phyloP scores from a whole-genome alignment of 768 basidiomycete genomes.

The Boletus vermiculosoides region DNA sequence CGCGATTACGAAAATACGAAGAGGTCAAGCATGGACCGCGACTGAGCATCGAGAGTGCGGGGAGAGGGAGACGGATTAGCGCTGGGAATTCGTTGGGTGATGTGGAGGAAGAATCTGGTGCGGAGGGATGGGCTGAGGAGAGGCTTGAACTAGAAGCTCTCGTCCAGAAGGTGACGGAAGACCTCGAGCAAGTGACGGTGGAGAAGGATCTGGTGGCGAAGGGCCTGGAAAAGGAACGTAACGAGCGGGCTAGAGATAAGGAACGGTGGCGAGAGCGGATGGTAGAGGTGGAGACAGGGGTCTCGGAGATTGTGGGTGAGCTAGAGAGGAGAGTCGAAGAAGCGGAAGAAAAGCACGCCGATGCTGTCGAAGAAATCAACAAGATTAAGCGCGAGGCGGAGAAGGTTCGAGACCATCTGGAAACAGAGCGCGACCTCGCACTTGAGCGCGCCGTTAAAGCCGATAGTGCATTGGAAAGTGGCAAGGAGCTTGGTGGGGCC shows the following conservation, averaged over 20 bases:
- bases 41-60: slow-evolving; percentile 29
- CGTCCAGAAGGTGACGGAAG: slow-evolving; percentile 36
- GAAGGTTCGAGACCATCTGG: slow-evolving; percentile 42
- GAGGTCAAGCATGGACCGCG: slow-evolving; percentile 39
- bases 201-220: slow-evolving; percentile 48
- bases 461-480: slow-evolving; percentile 60
- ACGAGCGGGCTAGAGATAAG: slow-evolving; percentile 62
- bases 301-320: slow-evolving; percentile 62
- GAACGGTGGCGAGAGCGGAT: slow-evolving; percentile 71
- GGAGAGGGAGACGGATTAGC: slow-evolving; percentile 49
- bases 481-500: slow-evolving; percentile 66
- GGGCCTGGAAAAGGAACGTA: slow-evolving; percentile 52
- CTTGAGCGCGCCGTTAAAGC: slow-evolving; percentile 62
- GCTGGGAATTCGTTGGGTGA: slow-evolving; percentile 52
- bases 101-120: slow-evolving; percentile 60
- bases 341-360: slow-evolving; percentile 48
- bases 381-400: slow-evolving; percentile 45
- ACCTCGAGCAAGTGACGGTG: slow-evolving; percentile 39
- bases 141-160: slow-evolving; percentile 54
- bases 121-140: slow-evolving; percentile 72
- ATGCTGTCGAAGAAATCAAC: slow-evolving; percentile 40
- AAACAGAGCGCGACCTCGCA: slow-evolving; percentile 55
- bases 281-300: slow-evolving; percentile 67
- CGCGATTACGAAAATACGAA: slow-evolving; percentile 52
- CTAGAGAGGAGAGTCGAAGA: slow-evolving; percentile 55